Percentiles rank a stretch among this genome's conserved stretches.
phyloP scores from a whole-genome alignment of 2,329 filamentous ascomycete genomes.

The Neofusicoccum umdonicola region DNA sequence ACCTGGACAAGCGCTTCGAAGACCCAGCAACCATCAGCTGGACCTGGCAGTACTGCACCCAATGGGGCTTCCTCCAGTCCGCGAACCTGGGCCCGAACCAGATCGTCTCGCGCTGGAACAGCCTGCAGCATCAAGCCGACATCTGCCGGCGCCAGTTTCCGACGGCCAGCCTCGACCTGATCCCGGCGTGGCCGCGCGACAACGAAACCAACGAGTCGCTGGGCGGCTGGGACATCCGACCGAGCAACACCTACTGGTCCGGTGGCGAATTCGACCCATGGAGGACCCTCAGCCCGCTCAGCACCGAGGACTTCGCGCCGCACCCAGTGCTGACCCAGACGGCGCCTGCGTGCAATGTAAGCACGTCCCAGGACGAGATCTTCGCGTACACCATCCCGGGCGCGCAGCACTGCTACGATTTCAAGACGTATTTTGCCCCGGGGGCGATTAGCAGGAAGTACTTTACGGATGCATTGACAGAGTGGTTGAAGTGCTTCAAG shows the following conservation, averaged over 20 bases:
- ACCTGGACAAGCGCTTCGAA: neutral
- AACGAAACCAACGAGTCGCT: conserved; percentile 43
- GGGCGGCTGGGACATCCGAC: conserved; percentile 53
- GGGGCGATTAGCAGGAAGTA: conserved; percentile 31
- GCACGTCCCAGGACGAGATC: conserved; percentile 36
- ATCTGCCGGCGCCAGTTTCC: conserved; percentile 52
- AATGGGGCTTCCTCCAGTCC: conserved; percentile 53
- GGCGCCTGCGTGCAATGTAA: conserved; percentile 44
- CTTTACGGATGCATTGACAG: conserved; percentile 43
- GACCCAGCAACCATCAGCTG: conserved; percentile 38
- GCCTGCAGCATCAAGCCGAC: conserved; percentile 43
- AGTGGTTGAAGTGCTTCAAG: conserved; percentile 39
- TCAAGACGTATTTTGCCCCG: conserved; percentile 29
- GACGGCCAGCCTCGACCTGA: conserved; percentile 38
- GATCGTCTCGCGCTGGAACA: conserved; percentile 49
- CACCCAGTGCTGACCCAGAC: conserved; percentile 38
- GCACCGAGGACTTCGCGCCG: conserved; percentile 42
- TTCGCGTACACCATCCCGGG: conserved; percentile 49
- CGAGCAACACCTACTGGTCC: conserved; percentile 52
- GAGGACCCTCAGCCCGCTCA: conserved; percentile 47
- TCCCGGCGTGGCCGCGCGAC: conserved; percentile 40
- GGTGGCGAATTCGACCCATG: conserved; percentile 54
- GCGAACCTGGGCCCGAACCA: conserved; percentile 49
- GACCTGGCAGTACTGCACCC: conserved; percentile 54
- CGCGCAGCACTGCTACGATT: conserved; percentile 53